Conservation (phyloP, 2,329 filamentous ascomycete genomes). For the Stenocarpella maydis region DNA sequence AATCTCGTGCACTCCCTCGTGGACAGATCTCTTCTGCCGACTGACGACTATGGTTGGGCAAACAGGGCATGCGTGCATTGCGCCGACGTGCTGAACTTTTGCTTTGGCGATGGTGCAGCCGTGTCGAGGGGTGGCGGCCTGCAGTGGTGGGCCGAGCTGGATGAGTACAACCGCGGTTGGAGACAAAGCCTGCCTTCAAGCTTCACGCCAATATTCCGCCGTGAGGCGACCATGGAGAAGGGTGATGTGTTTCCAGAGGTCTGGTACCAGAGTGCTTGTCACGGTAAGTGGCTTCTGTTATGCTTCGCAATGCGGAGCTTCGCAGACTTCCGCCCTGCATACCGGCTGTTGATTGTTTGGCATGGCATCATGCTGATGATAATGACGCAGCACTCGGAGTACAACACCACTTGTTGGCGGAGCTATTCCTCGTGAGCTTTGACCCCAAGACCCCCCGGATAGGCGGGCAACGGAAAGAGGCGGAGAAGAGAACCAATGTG, state of each 20-base stretch:
- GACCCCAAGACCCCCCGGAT: conserved; percentile 62
- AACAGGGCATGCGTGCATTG: conserved; percentile 69
- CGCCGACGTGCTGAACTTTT: conserved; percentile 70
- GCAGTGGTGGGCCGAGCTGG: conserved; percentile 53
- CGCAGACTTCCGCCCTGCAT: neutral
- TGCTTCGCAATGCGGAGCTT: neutral
- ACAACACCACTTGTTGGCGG: conserved; percentile 66
- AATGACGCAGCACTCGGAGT: conserved; percentile 59
- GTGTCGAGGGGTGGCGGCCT: conserved; percentile 40
- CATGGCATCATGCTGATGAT: conserved; percentile 15
- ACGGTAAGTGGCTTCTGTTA: conserved; percentile 49
- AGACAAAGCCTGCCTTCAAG: conserved; percentile 54
- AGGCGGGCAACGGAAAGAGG: conserved; percentile 50
- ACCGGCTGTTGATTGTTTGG: neutral
- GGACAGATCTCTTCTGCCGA: conserved; percentile 56
- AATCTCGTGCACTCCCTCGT: conserved; percentile 59
- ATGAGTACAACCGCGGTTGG: conserved; percentile 57
- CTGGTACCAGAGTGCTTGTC: conserved; percentile 64
- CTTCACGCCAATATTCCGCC: conserved; percentile 63
- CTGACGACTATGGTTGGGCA: conserved; percentile 64
- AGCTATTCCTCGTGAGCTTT: conserved; percentile 64
- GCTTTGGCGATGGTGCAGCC: conserved; percentile 55
- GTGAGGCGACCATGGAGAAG: conserved; percentile 43
- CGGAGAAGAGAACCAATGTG: conserved; percentile 51
- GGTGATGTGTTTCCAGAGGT: conserved; percentile 63